Evolutionary conservation across 176 grass and related monocot species (phyloP).

Genomic region (Cenchrus purpureus): DNA sequence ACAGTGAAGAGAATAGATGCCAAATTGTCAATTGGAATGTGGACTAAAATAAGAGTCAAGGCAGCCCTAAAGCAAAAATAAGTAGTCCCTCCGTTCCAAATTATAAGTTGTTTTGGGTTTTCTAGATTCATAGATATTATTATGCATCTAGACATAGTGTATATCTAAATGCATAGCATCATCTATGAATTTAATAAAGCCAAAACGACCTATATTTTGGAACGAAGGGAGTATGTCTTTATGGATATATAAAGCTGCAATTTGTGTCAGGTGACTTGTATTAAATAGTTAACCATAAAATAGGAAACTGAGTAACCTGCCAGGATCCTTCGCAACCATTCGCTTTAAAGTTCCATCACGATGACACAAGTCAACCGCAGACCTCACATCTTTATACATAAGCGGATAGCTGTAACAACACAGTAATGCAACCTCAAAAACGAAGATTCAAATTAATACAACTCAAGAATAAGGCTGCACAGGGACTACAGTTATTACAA

Average conservation of each 20-base stretch:
- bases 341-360: conserved; percentile 95
- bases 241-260: conserved; percentile 12
- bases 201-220: no score
- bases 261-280: neutral
- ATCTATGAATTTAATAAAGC: no score
- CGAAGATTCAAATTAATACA: neutral
- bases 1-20: conserved; percentile 16
- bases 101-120: no score
- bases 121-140: no score
- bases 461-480: neutral
- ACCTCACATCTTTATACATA: conserved; percentile 96
- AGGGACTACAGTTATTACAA: neutral
- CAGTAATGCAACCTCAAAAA: conserved; percentile 43
- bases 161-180: no score
- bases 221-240: neutral
- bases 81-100: no score
- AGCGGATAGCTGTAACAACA: conserved; percentile 65
- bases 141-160: no score
- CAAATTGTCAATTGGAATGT: conserved; percentile 16
- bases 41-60: conserved; percentile 23
- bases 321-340: conserved; percentile 91
- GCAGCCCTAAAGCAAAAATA: conserved; percentile 7
- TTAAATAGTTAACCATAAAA: conserved; percentile 12
- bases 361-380: conserved; percentile 96
- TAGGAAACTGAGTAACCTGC: conserved; percentile 59